Evolutionary conservation across 495 filamentous ascomycete species (phyloP).

Genomic region (Aspergillus ellipticus): DNA sequence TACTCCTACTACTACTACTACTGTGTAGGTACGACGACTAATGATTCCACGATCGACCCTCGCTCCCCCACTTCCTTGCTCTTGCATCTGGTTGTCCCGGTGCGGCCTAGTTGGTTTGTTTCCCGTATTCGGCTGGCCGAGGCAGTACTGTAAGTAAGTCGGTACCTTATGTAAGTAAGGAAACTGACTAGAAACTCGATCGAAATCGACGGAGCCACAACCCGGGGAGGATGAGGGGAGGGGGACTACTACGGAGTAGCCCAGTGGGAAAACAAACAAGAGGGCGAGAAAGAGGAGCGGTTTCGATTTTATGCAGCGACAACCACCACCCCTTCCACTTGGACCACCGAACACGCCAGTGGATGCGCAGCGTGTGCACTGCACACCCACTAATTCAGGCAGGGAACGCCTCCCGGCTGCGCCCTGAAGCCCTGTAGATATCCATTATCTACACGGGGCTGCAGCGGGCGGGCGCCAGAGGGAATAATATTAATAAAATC

Average conservation of each 20-base stretch:
- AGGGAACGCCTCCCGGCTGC: too few species aligned
- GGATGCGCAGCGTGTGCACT: too few species aligned
- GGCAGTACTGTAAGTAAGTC: background rate
- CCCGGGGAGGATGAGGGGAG: background rate
- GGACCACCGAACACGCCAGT: too few species aligned
- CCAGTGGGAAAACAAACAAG: too few species aligned
- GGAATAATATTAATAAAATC: background rate
- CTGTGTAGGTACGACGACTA: too few species aligned
- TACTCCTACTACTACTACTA: too few species aligned
- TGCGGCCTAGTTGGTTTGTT: background rate
- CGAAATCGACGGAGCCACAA: conserved; percentile 1
- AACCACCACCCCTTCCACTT: background rate
- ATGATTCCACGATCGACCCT: conserved; percentile 3
- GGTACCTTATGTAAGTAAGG: background rate
- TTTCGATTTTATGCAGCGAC: background rate
- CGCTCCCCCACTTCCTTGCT: background rate
- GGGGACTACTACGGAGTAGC: background rate
- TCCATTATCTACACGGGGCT: background rate
- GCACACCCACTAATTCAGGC: too few species aligned
- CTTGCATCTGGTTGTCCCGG: background rate
- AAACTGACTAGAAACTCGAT: conserved; percentile 7
- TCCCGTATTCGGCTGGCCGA: background rate
- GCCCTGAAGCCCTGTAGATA: too few species aligned
- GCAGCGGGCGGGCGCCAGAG: too few species aligned
- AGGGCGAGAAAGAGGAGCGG: too few species aligned